Percentiles rank a stretch among this genome's conserved stretches.
Evolutionary conservation across 2,329 filamentous ascomycete genomes (phyloP).

Genomic region (Huntiella moniliformis): DNA sequence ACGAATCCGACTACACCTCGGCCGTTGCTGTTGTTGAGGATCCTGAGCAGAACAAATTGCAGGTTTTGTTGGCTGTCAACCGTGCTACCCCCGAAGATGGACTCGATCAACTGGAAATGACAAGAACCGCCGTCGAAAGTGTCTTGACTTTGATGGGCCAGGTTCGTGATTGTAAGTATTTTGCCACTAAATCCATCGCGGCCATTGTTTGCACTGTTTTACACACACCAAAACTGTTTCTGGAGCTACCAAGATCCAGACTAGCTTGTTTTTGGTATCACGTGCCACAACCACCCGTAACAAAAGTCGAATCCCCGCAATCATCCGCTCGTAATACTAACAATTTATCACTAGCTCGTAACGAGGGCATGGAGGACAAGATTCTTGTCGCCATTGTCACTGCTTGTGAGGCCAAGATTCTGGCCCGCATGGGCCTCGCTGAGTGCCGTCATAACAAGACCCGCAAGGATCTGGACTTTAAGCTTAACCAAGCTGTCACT

Average conservation of each 20-base stretch:
- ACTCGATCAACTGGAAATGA: conserved; percentile 2
- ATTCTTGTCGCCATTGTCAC: conserved; percentile 8
- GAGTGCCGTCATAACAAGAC: conserved; percentile 11
- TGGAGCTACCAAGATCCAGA: no score
- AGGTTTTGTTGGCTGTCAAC: conserved; percentile 10
- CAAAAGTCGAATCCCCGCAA: no score
- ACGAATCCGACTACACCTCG: conserved; percentile 10
- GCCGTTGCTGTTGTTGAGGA: conserved; percentile 10
- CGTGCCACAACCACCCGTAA: not conserved
- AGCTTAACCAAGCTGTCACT: conserved; percentile 9
- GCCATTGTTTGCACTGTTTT: not conserved
- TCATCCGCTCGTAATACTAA: no score
- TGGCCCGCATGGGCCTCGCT: conserved; percentile 11
- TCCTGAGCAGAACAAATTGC: conserved; percentile 1
- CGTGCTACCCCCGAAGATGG: conserved; percentile 9
- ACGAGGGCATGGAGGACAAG: conserved; percentile 9
- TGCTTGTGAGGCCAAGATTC: conserved; percentile 10
- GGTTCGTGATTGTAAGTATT: conserved; percentile 9
- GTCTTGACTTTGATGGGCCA: conserved; percentile 8
- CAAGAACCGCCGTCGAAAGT: conserved; percentile 4
- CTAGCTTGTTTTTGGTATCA: not conserved
- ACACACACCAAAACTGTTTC: not conserved
- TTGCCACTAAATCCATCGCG: not conserved
- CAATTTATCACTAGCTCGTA: not conserved
- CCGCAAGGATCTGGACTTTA: conserved; percentile 9